A percentile compares a stretch with the other conserved stretches of the same genome.
Conservation (phyloP, 2,329 filamentous ascomycete species). For the Fusarium devonianum region DNA sequence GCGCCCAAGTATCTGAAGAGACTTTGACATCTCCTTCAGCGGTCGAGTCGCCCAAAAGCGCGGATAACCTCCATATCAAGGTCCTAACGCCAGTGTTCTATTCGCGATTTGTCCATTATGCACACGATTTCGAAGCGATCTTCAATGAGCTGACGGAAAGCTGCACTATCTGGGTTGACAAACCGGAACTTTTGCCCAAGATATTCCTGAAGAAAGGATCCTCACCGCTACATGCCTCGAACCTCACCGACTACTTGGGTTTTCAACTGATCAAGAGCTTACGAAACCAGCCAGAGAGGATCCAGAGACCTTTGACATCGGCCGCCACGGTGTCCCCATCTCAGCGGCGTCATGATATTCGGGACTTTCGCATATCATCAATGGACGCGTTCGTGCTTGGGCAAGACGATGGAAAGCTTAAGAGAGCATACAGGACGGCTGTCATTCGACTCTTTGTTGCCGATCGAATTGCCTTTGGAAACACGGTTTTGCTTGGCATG, state of each 20-base stretch:
- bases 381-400: conserved; percentile 59
- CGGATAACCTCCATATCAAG: conserved; percentile 59
- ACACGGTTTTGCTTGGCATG: conserved; percentile 39
- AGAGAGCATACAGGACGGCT: conserved; percentile 47
- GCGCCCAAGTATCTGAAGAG: conserved; percentile 48
- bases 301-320: conserved; percentile 53
- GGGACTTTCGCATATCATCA: conserved; percentile 56
- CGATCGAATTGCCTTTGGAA: conserved; percentile 51
- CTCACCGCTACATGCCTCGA: conserved; percentile 46
- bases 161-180: conserved; percentile 64
- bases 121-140: conserved; percentile 67
- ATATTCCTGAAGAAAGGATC: conserved; percentile 52
- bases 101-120: conserved; percentile 68
- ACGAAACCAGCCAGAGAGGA: conserved; percentile 51
- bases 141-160: conserved; percentile 67
- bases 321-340: conserved; percentile 31
- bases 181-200: conserved; percentile 58
- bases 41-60: conserved; percentile 12
- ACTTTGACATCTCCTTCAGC: conserved; percentile 48
- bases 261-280: conserved; percentile 56
- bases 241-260: conserved; percentile 48
- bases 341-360: conserved; percentile 49
- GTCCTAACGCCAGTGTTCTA: conserved; percentile 73
- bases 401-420: conserved; percentile 40
- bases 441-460: conserved; percentile 55